phyloP scores from a whole-genome alignment of 345 rosid genomes.

The Gynandropsis gynandra region DNA sequence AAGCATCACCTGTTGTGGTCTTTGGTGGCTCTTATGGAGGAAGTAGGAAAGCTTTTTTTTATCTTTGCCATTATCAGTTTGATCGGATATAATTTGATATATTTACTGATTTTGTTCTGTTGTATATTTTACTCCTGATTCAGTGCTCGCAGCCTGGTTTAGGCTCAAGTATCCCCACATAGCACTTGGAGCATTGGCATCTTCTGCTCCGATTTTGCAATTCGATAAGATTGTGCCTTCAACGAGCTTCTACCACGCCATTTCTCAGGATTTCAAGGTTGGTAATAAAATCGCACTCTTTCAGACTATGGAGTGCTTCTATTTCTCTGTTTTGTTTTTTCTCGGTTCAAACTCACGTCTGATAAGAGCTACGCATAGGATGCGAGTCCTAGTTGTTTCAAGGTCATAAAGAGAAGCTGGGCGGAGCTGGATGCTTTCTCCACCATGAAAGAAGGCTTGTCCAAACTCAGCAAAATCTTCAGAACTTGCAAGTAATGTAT shows the following conservation, averaged over 20 bases:
- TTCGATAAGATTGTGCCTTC: slow-evolving; percentile 60
- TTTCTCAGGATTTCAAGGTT: slow-evolving; percentile 72
- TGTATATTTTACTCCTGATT: neutral
- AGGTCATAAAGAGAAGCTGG: slow-evolving; percentile 72
- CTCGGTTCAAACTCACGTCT: too few relatives aligned
- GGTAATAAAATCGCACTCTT: too few relatives aligned
- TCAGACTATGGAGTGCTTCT: too few relatives aligned
- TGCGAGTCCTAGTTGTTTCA: slow-evolving; percentile 55
- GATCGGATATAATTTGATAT: neutral
- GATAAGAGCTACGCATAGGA: slow-evolving; percentile 31
- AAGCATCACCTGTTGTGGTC: slow-evolving; percentile 69
- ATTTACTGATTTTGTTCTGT: neutral
- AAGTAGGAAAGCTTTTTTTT: too few relatives aligned
- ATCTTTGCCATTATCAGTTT: too few relatives aligned
- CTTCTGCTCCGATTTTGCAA: slow-evolving; percentile 75
- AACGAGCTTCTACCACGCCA: slow-evolving; percentile 69
- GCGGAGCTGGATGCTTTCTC: slow-evolving; percentile 50
- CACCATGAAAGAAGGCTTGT: slow-evolving; percentile 38
- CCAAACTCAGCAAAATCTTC: slow-evolving; percentile 51
- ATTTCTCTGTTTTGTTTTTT: too few relatives aligned
- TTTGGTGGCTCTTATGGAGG: slow-evolving; percentile 93
- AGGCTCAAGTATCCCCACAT: slow-evolving; percentile 77
- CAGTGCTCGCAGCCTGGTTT: slow-evolving; percentile 91
- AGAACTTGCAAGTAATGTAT: slow-evolving; percentile 55
- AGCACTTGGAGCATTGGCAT: slow-evolving; percentile 70